These are phyloP conservation scores for Didymella lethalis DNA, from an alignment of 2,329 filamentous ascomycete species.

Conservation along the genomic window DNA sequence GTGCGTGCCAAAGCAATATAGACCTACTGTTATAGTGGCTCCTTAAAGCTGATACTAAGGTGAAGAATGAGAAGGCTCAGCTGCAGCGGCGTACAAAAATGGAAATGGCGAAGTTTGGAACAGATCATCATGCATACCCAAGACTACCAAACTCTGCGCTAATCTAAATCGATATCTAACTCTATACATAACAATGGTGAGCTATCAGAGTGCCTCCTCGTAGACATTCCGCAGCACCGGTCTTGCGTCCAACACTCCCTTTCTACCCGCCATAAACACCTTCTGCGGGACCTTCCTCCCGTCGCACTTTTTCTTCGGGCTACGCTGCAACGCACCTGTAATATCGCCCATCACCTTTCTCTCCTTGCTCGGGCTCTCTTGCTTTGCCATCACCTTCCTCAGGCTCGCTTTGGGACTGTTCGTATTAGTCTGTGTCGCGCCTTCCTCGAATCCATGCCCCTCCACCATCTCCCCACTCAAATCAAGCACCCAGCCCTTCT, in stretches of 20 bases:
- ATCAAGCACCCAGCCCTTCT: constrained; percentile 80
- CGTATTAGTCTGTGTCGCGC: constrained; percentile 49
- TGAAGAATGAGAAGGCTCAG: background rate
- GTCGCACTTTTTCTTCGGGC: constrained; percentile 29
- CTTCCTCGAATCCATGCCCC: constrained; percentile 72
- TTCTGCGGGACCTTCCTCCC: constrained; percentile 63
- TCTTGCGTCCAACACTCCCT: constrained; percentile 69
- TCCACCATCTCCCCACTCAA: constrained; percentile 70
- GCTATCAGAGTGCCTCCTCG: constrained; percentile 59
- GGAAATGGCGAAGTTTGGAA: background rate
- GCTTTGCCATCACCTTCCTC: background rate
- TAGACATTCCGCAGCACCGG: constrained; percentile 78
- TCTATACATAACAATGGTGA: background rate
- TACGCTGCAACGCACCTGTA: constrained; percentile 15
- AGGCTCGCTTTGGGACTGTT: background rate
- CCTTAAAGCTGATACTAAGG: background rate
- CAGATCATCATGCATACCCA: background rate
- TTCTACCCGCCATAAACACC: constrained; percentile 64
- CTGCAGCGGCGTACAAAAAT: background rate
- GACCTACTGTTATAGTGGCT: too few relatives aligned
- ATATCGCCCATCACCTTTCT: constrained; percentile 41
- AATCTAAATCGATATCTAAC: constrained; percentile 3
- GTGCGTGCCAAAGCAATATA: too few relatives aligned
- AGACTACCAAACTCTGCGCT: constrained; percentile 5
- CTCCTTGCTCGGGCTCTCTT: constrained; percentile 46